Evolutionary conservation across 2,329 filamentous ascomycete genomes (phyloP), one percentile per base, ranked within the genome.

Genomic region (Cladobotryum mycophilum): DNA sequence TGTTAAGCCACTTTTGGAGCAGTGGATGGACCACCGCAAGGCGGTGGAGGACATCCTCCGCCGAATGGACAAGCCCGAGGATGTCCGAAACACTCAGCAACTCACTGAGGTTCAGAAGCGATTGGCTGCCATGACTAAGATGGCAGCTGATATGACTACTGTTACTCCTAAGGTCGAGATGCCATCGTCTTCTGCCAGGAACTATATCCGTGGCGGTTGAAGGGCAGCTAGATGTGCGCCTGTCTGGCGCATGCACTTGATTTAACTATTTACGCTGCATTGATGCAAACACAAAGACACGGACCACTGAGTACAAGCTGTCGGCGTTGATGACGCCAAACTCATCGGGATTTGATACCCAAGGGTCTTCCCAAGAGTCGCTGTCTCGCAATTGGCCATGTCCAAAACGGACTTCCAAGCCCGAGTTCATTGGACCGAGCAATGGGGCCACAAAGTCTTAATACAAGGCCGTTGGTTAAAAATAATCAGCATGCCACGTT

Each of bases 1-100:
- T 13, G 59, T 65, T 42, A 66, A 67, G 59, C 73, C 75, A 34
- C 68, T 78, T 45, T 66, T 76, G 47, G 73, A 79, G 53, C 71
- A 79, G 59, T 82, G 79, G 79, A 69, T 79, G 61, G 78, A 83
- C 56, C 81, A 85, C 67, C 84, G 80, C 67, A 78, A 76, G 61
- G 76, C 76, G 36, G 76, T 89, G 45, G 78, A 85, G 58, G 74
- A 74, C 54, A 78, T 86, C 38, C 71, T 84, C 41, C 68, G 71
- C 47, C 69, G 67, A 43, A 72, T 78, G 53, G 64, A 60, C 58
- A 72, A 75, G 61, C 77, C 78, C 14, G 72, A 75, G 56, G 76
- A 79, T 54, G 65, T 72, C 47, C 72, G 78, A 54, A 78, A 76
- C 55, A 66, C 81, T 54, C 72, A 79, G 54, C 74, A 78, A 49